Conservation (phyloP, 2,329 filamentous ascomycete genomes). For the Hypoxylon sp. region DNA sequence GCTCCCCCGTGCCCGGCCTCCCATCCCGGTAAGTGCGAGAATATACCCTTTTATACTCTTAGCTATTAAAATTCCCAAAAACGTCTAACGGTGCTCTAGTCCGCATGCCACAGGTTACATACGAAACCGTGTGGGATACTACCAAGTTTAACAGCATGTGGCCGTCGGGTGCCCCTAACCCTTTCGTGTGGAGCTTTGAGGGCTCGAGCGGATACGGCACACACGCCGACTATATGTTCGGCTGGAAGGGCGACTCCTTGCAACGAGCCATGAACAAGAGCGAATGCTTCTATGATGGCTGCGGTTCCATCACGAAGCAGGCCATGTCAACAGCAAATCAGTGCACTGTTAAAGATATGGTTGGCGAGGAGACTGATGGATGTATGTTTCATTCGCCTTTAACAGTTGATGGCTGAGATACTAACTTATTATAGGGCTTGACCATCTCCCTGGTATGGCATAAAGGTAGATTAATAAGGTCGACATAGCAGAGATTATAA, state of each 20-base stretch:
- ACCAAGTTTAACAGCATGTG: constrained; percentile 59
- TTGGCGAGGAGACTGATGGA: constrained; percentile 53
- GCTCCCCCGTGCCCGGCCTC: constrained; percentile 51
- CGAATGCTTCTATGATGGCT: constrained; percentile 60
- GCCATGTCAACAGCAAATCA: constrained; percentile 52
- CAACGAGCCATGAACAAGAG: constrained; percentile 58
- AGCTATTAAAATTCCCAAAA: too few relatives aligned
- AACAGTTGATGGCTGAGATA: background rate
- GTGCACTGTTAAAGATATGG: constrained; percentile 53
- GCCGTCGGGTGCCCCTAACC: constrained; percentile 54
- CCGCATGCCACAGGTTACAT: constrained; percentile 60
- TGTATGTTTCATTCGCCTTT: constrained; percentile 49
- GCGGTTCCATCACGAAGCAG: constrained; percentile 55
- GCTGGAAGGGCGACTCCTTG: constrained; percentile 52
- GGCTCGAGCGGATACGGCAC: constrained; percentile 56
- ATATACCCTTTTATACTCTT: background rate
- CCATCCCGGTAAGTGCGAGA: constrained; percentile 29
- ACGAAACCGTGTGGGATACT: constrained; percentile 65
- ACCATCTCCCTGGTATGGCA: constrained; percentile 44
- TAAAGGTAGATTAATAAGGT: constrained; percentile 17
- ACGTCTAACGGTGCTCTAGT: constrained; percentile 34
- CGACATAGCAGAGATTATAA: background rate
- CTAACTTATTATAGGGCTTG: constrained; percentile 46
- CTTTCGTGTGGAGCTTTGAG: constrained; percentile 55
- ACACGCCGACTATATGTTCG: constrained; percentile 46